These are phyloP conservation scores for Pseudogymnoascus pannorum DNA, from an alignment of 2,329 filamentous ascomycete genomes.

Conservation along the genomic window DNA sequence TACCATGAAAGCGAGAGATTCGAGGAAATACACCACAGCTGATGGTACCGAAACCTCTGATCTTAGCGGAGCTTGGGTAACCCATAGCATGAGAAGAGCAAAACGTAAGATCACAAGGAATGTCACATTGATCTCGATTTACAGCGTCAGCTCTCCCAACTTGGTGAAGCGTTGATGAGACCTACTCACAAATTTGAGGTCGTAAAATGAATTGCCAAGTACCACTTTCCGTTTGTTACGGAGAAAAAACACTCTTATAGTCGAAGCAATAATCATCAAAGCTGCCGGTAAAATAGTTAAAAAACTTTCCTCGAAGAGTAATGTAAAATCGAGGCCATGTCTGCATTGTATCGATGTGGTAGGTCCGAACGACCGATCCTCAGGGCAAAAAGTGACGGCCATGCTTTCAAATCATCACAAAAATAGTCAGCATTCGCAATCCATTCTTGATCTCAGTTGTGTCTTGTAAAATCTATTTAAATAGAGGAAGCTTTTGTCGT, in stretches of 20 bases:
- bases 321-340: slow-evolving; percentile 1
- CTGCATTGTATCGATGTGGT: not conserved
- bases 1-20: slow-evolving; percentile 5
- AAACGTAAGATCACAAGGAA: not conserved
- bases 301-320: not conserved
- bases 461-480: not conserved
- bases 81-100: not conserved
- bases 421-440: not conserved
- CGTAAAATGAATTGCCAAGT: not conserved
- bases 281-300: slow-evolving; percentile 2
- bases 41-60: not conserved
- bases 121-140: not conserved
- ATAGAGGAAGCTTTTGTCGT: not conserved
- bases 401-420: not conserved
- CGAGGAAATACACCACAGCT: not conserved
- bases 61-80: not conserved
- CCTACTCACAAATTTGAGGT: not conserved
- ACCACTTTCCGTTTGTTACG: not conserved
- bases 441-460: not conserved
- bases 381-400: not conserved
- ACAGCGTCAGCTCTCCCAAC: not conserved
- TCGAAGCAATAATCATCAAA: not conserved
- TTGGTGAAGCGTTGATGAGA: not conserved
- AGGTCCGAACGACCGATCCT: not conserved
- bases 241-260: not conserved